Conservation (phyloP, 208 protist species). For the Trypanosoma scelopori region DNA sequence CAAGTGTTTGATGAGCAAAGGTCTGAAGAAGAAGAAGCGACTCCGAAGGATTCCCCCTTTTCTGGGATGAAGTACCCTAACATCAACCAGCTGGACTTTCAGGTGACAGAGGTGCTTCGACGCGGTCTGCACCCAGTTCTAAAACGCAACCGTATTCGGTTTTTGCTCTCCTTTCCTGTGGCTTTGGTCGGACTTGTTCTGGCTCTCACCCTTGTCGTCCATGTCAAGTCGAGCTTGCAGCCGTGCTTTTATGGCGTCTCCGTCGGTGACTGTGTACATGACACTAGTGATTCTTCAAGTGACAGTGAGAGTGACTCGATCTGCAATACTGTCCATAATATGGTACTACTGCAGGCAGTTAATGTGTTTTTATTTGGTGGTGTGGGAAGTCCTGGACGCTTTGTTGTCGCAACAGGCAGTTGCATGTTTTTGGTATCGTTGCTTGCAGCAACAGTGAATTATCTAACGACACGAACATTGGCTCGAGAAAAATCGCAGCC, state of each 20-base stretch:
- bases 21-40: conserved; percentile 25
- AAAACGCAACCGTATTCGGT: conserved; percentile 37
- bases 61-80: conserved; percentile 61
- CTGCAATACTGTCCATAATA: conserved; percentile 9
- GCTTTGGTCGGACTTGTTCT: conserved; percentile 41
- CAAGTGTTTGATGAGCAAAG: conserved; percentile 11
- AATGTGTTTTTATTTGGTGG: conserved; percentile 21
- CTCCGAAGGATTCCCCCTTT: conserved; percentile 40
- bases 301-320: not conserved
- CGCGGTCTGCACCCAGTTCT: conserved; percentile 40
- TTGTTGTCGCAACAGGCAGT: conserved; percentile 40
- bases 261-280: conserved; percentile 19
- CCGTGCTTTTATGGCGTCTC: conserved; percentile 29
- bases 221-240: conserved; percentile 26
- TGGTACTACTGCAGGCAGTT: conserved; percentile 4
- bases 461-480: conserved; percentile 58
- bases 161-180: conserved; percentile 40
- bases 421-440: conserved; percentile 44
- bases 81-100: conserved; percentile 52
- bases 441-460: conserved; percentile 35
- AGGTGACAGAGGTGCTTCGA: conserved; percentile 41
- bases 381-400: conserved; percentile 10
- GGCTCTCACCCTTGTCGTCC: conserved; percentile 47
- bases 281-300: not conserved
- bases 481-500: conserved; percentile 38